These are phyloP conservation scores for Holtermannia corniformis DNA, from an alignment of 768 basidiomycete genomes.

Conservation along the genomic window DNA sequence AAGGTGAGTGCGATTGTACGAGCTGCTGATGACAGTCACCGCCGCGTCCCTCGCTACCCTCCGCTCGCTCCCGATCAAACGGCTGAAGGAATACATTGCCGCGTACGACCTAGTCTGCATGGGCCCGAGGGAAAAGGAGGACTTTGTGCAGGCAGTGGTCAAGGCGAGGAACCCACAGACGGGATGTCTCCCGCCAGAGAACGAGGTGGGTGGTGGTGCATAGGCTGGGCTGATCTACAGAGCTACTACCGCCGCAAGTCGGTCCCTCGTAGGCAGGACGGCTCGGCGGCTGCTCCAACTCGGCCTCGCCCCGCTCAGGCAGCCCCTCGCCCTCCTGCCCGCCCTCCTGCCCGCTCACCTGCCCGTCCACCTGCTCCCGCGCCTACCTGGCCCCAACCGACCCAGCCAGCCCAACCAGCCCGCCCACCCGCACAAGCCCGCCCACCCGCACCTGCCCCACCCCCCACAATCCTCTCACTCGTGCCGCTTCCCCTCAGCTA, in stretches of 20 bases:
- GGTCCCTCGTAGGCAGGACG: conserved; percentile 34
- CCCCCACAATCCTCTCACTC: conserved; percentile 60
- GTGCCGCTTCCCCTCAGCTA: conserved; percentile 53
- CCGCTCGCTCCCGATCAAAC: conserved; percentile 33
- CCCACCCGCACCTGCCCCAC: conserved; percentile 42
- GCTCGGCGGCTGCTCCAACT: too few relatives aligned
- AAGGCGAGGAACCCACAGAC: conserved; percentile 31
- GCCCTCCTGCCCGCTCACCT: conserved; percentile 12
- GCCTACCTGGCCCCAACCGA: conserved; percentile 15
- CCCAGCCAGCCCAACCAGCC: conserved; percentile 18
- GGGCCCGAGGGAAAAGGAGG: conserved; percentile 40
- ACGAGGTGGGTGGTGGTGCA: conserved; percentile 28
- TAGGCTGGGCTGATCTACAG: conserved; percentile 7
- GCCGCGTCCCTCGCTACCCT: conserved; percentile 26
- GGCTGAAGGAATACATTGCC: conserved; percentile 36
- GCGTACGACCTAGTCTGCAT: conserved; percentile 30
- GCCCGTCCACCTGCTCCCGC: conserved; percentile 24
- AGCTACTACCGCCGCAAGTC: conserved; percentile 34
- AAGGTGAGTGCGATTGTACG: conserved; percentile 22
- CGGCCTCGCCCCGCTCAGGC: conserved; percentile 6
- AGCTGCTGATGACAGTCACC: conserved; percentile 20
- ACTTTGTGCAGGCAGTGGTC: conserved; percentile 38
- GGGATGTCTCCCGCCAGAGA: conserved; percentile 34
- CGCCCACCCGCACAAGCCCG: conserved; percentile 43
- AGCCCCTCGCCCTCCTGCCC: conserved; percentile 2